Percentiles rank a stretch among this genome's conserved stretches.
Evolutionary conservation across 2,329 filamentous ascomycete genomes (phyloP).

Genomic region (Fragosphaeria purpurea): DNA sequence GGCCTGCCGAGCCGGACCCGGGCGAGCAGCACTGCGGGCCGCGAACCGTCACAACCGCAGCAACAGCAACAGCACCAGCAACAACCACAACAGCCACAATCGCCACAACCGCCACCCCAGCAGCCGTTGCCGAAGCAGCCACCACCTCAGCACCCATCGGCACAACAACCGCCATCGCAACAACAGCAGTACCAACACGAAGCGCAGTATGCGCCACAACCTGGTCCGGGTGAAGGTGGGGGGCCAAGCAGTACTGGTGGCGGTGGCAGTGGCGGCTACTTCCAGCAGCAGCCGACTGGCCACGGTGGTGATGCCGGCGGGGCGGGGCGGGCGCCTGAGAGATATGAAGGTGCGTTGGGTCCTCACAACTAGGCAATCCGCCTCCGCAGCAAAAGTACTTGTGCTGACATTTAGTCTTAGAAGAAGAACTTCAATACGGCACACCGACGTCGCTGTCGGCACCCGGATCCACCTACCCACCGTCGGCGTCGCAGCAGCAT

Average conservation of each 20-base stretch:
- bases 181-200: constrained; percentile 4
- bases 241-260: not conserved
- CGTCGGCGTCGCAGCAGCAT: constrained; percentile 33
- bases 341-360: constrained; percentile 3
- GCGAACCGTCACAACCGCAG: constrained; percentile 21
- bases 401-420: constrained; percentile 18
- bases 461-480: constrained; percentile 19
- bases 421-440: constrained; percentile 48
- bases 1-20: constrained; percentile 49
- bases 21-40: constrained; percentile 28
- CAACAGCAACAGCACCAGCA: constrained; percentile 24
- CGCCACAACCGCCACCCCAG: constrained; percentile 19
- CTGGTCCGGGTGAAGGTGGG: too few relatives aligned
- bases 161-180: constrained; percentile 11
- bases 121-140: not conserved
- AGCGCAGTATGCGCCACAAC: not conserved
- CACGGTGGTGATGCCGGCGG: not conserved
- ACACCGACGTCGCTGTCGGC: constrained; percentile 34
- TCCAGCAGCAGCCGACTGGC: constrained; percentile 2
- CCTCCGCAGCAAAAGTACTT: not conserved
- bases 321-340: constrained; percentile 4
- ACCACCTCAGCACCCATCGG: not conserved
- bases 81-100: constrained; percentile 9
- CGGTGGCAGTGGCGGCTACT: not conserved
- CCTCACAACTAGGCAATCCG: too few relatives aligned